These are phyloP conservation scores for Monilinia polystroma DNA, from an alignment of 2,329 filamentous ascomycete genomes.

Conservation along the genomic window DNA sequence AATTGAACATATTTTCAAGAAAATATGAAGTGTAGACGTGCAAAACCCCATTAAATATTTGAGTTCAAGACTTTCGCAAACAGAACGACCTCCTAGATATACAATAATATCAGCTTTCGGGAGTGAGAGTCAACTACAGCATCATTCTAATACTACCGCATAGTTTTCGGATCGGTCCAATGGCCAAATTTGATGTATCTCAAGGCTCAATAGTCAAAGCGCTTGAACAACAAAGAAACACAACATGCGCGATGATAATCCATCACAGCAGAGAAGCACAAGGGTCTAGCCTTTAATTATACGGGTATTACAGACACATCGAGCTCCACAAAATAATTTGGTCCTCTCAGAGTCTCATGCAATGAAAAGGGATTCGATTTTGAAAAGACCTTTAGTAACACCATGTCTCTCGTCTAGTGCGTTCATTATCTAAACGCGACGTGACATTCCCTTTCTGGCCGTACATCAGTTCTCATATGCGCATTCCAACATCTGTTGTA, in stretches of 20 bases:
- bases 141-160: slow-evolving; percentile 13
- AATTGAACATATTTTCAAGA: neutral
- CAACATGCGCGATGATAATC: neutral
- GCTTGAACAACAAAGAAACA: neutral
- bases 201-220: neutral
- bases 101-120: neutral
- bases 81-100: neutral
- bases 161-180: neutral
- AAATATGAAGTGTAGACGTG: neutral
- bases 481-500: too few relatives aligned
- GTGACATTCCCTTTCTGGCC: too few relatives aligned
- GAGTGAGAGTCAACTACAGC: neutral
- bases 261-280: too few relatives aligned
- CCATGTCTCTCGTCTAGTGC: too few relatives aligned
- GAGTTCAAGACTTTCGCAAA: neutral
- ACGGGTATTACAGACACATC: too few relatives aligned
- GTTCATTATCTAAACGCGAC: too few relatives aligned
- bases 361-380: too few relatives aligned
- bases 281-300: too few relatives aligned
- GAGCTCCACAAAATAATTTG: too few relatives aligned
- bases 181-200: neutral
- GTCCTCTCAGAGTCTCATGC: too few relatives aligned
- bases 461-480: too few relatives aligned
- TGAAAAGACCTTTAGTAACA: too few relatives aligned
- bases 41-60: neutral